These are phyloP conservation scores for Protomyces gravidus DNA, from an alignment of 1,139 yeast species.

Conservation along the genomic window DNA sequence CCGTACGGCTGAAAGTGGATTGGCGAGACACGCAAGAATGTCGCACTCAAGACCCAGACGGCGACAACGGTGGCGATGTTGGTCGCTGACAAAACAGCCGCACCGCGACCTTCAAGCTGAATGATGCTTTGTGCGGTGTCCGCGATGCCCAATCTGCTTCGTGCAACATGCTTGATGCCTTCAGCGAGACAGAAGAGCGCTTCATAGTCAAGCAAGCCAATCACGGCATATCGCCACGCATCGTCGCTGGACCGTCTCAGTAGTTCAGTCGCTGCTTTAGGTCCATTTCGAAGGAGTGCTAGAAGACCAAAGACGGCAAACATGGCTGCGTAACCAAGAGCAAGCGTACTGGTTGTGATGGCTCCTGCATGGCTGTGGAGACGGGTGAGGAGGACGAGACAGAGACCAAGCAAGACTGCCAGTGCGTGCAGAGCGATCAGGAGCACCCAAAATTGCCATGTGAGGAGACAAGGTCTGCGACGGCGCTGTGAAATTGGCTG, in stretches of 20 bases:
- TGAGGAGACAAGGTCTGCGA: neutral
- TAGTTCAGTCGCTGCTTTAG: neutral
- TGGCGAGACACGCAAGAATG: neutral
- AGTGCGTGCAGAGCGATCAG: neutral
- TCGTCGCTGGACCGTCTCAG: neutral
- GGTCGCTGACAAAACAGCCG: neutral
- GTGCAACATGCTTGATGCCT: neutral
- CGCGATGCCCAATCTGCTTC: no score
- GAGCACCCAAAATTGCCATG: neutral
- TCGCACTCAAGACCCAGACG: neutral
- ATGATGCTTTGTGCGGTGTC: neutral
- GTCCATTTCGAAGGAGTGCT: neutral
- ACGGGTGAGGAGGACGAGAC: neutral
- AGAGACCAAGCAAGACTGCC: neutral
- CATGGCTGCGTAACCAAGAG: neutral
- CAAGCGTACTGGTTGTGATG: neutral
- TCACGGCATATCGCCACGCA: neutral
- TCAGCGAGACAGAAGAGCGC: neutral
- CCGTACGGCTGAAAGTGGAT: neutral
- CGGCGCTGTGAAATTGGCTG: neutral
- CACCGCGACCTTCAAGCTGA: neutral
- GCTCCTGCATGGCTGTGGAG: neutral
- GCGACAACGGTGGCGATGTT: neutral
- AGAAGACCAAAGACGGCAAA: neutral
- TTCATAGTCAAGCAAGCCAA: neutral